phyloP scores from a whole-genome alignment of 805 yeast species.

The Saccharomyces eubayanus region DNA sequence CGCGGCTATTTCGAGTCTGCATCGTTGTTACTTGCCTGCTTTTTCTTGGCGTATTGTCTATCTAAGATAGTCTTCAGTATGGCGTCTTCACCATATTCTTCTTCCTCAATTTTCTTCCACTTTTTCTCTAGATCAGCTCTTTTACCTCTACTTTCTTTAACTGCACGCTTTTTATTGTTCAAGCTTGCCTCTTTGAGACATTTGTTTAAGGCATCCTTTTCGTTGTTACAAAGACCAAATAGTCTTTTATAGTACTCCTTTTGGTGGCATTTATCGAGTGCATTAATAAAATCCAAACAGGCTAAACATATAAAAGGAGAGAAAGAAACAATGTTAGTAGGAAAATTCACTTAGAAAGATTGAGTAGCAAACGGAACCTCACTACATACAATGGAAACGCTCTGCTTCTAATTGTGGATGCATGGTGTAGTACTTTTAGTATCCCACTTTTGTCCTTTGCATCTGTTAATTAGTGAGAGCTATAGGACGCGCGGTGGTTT shows the following conservation, averaged over 20 bases:
- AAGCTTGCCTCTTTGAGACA: constrained; percentile 77
- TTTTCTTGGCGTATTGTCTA: constrained; percentile 38
- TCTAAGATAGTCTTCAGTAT: constrained; percentile 59
- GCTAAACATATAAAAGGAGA: constrained; percentile 30
- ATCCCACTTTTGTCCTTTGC: not conserved
- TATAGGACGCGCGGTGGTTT: not conserved
- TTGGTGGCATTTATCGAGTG: constrained; percentile 81
- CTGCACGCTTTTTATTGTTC: constrained; percentile 48
- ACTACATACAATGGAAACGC: constrained; percentile 37
- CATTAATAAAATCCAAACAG: constrained; percentile 76
- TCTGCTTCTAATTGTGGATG: constrained; percentile 48
- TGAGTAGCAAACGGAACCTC: not conserved
- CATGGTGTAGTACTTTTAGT: constrained; percentile 26
- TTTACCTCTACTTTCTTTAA: constrained; percentile 45
- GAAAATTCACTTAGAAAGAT: not conserved
- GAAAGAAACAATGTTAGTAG: constrained; percentile 7
- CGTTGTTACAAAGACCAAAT: constrained; percentile 76
- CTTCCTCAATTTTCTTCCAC: constrained; percentile 62
- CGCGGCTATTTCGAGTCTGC: not conserved
- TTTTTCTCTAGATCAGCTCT: constrained; percentile 46
- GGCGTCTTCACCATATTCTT: constrained; percentile 67
- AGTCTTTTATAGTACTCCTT: constrained; percentile 59
- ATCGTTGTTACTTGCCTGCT: not conserved
- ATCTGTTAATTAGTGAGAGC: not conserved
- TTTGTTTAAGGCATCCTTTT: constrained; percentile 66